Evolutionary conservation across 2,329 filamentous ascomycete genomes (phyloP), one percentile per base, ranked within the genome.

Genomic region (Iodosphaeria phyllophila): DNA sequence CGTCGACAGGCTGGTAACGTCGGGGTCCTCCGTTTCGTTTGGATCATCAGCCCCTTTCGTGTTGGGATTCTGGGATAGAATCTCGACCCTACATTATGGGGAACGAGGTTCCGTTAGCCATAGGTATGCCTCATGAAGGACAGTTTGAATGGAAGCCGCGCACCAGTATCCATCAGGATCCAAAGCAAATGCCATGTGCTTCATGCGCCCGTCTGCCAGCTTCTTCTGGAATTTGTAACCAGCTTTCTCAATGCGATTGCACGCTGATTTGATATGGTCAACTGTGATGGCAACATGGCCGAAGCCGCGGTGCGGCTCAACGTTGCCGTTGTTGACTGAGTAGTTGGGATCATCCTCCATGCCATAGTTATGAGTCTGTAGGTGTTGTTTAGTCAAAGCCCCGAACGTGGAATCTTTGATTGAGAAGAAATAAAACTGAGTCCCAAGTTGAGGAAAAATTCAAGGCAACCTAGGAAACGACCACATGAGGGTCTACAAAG

Each of bases 171-270:
- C 74, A 48, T 92, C 80, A 0, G 83, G 83, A 38, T 92, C 83
- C 27, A 92, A 65, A 2, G 64, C 84, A 45, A 95, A 95, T 1
- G 86, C 89, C 41, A 95, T 92, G 42, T 78, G 54, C 41, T 64
- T 65, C 79, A 91, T 92, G 29, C 74, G 65, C 3, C 89, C 89
- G 36, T 95, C 86, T 0, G 70, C 70, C 29, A 95, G 58, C 54
- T 80, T 91, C 69, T 95, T 95, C 61, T 95, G 82, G 54, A 95
- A 98, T 33, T 65, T 66, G 54, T 92, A 92, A 0, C 84, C 84
- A 5, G 77, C 83, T 44, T 86, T 77, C 48, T 92, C 82, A 31
- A 98, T 64, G 29, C 84, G 67, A 56, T 83, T 59, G 58, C 89
- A 95, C 3, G 86, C 84, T 3, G 76, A 80, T 54, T 92, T 78